These are phyloP conservation scores for Colletotrichum scovillei DNA, from an alignment of 2,329 filamentous ascomycete genomes.

Conservation along the genomic window DNA sequence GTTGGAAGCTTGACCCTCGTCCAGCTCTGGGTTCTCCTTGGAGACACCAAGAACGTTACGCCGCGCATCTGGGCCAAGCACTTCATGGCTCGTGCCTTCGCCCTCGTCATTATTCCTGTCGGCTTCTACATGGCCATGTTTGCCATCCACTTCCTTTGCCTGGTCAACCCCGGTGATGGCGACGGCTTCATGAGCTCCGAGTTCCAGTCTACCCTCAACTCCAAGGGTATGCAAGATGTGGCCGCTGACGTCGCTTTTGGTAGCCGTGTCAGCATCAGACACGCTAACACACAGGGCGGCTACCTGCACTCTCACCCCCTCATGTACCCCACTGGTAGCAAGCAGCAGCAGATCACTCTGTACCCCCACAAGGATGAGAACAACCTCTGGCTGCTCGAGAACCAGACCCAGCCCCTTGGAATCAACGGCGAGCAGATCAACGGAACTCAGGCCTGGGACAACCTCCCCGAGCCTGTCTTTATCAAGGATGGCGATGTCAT, in stretches of 20 bases:
- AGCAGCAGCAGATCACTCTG: constrained; percentile 98
- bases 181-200: constrained; percentile 99
- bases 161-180: constrained; percentile 94
- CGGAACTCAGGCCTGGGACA: constrained; percentile 88
- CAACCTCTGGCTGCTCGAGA: constrained; percentile 94
- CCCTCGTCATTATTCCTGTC: constrained; percentile 87
- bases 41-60: constrained; percentile 87
- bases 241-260: constrained; percentile 92
- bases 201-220: constrained; percentile 97
- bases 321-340: constrained; percentile 98
- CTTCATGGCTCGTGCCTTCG: constrained; percentile 90
- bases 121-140: constrained; percentile 98
- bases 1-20: constrained; percentile 90
- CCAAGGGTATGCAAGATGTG: constrained; percentile 95
- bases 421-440: constrained; percentile 80
- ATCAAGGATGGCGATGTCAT: constrained; percentile 85
- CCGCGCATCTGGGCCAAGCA: constrained; percentile 92
- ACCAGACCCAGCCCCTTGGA: constrained; percentile 91
- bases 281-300: constrained; percentile 97
- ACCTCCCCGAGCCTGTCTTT: constrained; percentile 70
- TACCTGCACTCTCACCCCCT: constrained; percentile 97
- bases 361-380: constrained; percentile 99
- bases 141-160: constrained; percentile 92
- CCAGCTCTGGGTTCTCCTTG: constrained; percentile 95
- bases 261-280: constrained; percentile 86